Evolutionary conservation across 1,284 basidiomycete species (phyloP), one percentile per base, ranked within the genome.

Genomic region (Takashimella tepidaria): DNA sequence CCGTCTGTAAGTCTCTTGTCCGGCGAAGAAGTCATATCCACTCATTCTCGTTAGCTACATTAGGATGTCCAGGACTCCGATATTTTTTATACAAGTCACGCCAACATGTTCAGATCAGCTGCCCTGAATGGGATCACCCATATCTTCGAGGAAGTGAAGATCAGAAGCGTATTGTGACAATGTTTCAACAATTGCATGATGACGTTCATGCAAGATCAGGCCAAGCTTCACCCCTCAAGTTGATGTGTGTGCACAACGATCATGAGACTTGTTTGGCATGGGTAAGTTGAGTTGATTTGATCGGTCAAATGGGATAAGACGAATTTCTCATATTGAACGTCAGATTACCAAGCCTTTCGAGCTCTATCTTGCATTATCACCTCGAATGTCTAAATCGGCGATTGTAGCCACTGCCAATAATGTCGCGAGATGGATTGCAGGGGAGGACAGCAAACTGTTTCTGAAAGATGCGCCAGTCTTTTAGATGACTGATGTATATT

Each of bases 21-120:
- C 11, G 19, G 3, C 10, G 6, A n/a, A n/a, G n/a, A n/a, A n/a
- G n/a, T n/a, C n/a, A n/a, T n/a, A 16, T 16, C 12, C 41, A 23
- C 21, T 6, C 27, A 43, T 48, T 41, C 45, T 41, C 22, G 20
- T 49, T 62, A 72, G 79, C 70, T 3, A 85, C 87, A 43, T 76
- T 98, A 1, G 84, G 84, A 3, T 86, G 95, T 51, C 88, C 91
- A 1, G 92, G 92, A 0, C 75, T 98, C 23, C 82, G 89, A 24
- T 95, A 98, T 74, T 98, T 98, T 69, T 77, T 96, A 49, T 98
- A 96, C 79, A 97, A 96, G 76, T 90, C 88, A 19, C 82, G 90
- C 19, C 77, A 83, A 16, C 83, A 89, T 61, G 90, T 97, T 19
- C 95, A 98, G 70, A 80, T 95, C 27, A 96, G 92, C 0, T 79